Evolutionary conservation across 1,284 basidiomycete species (phyloP).

Genomic region (Heterobasidion irregulare): DNA sequence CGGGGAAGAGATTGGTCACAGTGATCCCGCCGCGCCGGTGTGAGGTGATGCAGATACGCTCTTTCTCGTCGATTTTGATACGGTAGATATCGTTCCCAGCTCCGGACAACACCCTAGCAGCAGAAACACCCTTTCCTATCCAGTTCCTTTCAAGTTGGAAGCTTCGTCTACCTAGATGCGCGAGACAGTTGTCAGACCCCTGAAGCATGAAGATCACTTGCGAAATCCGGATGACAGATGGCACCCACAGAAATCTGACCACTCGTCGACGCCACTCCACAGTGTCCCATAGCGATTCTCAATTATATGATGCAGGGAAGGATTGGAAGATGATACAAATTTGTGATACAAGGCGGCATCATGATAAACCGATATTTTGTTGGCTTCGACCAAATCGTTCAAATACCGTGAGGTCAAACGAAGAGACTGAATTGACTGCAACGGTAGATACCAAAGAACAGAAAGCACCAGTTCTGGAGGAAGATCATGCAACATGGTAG

Average conservation of each 20-base stretch:
- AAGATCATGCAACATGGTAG: slow-evolving; percentile 28
- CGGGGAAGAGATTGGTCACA: slow-evolving; percentile 43
- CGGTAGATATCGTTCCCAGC: slow-evolving; percentile 45
- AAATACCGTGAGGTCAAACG: slow-evolving; percentile 32
- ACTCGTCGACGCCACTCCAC: slow-evolving; percentile 26
- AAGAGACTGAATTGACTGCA: slow-evolving; percentile 29
- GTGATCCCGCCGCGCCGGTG: slow-evolving; percentile 41
- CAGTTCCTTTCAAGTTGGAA: slow-evolving; percentile 43
- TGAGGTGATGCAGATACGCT: slow-evolving; percentile 50
- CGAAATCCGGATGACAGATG: neutral
- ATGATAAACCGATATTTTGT: slow-evolving; percentile 43
- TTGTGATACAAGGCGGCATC: slow-evolving; percentile 40
- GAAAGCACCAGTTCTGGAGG: slow-evolving; percentile 42
- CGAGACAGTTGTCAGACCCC: neutral
- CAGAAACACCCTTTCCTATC: slow-evolving; percentile 39
- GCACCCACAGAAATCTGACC: slow-evolving; percentile 53
- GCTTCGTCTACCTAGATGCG: slow-evolving; percentile 33
- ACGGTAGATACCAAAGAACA: slow-evolving; percentile 35
- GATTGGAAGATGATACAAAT: slow-evolving; percentile 26
- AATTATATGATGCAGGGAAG: slow-evolving; percentile 23
- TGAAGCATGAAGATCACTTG: neutral
- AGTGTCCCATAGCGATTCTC: slow-evolving; percentile 20
- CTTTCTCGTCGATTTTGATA: slow-evolving; percentile 62
- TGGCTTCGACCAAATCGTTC: slow-evolving; percentile 32
- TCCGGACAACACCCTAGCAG: slow-evolving; percentile 22